Evolutionary conservation across 2,329 filamentous ascomycete genomes (phyloP), one percentile per base, ranked within the genome.

Genomic region (Phialemoniopsis sp.): DNA sequence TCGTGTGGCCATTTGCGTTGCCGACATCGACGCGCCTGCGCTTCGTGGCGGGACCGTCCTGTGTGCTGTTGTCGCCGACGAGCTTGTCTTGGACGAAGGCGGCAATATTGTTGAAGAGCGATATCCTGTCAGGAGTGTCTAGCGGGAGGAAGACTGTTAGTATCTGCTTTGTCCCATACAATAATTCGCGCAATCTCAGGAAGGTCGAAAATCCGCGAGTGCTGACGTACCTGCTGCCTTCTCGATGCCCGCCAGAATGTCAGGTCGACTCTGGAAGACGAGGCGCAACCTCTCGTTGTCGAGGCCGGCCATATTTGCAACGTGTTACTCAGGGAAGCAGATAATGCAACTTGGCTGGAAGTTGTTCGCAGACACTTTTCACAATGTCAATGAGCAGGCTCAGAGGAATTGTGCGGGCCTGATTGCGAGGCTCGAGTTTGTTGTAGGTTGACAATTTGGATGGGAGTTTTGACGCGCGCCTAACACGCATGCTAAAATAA

Each of bases 61-160:
- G 42, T 14, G 41, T 17, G 28, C 42, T 44, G n/a, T n/a, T n/a
- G 37, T 43, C 44, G 38, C 52, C 46, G 33, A 51, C 48, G 10
- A 72, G 50, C 39, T 67, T 66, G 19, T 71, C 66, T 55, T 68
- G 60, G 10, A 80, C 63, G 47, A 73, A 74, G 46, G 43, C 59
- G 38, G 68, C 66, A 39, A 80, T 80, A 35, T 70, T 62, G 58
- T 80, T 80, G 58, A 81, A 81, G 8, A 81, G 63, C 15, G 62
- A 52, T 18, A 76, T 57, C 28, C 68, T 64, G 7, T 59, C 59
- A 1, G 75, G 71, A 2, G 73, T 68, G 51, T 80, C 75, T 78
- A 47, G 5, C n/a, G n/a, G n/a, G n/a, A n/a, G 10, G 21, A 26
- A 26, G 6, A 26, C 6, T 26, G 21, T 26, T 26, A 6, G 21